Evolutionary conservation across 2,329 filamentous ascomycete species (phyloP).

Genomic region (Aureobasidium musti): DNA sequence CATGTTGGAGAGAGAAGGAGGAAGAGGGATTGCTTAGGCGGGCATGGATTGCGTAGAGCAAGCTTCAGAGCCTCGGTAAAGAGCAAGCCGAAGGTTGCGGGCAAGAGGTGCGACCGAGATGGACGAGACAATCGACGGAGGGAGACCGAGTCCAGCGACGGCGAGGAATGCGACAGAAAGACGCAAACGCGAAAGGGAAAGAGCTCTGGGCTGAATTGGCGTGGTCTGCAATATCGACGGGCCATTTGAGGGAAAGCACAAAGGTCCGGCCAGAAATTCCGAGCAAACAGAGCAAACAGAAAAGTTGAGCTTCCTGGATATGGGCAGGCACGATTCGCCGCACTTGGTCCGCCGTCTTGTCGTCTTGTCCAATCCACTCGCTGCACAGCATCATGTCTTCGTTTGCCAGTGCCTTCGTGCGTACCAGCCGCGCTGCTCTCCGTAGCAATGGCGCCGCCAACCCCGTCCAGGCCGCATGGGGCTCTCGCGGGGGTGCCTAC

Average conservation of each 20-base stretch:
- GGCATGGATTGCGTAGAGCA: constrained; percentile 24
- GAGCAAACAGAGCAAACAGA: constrained; percentile 30
- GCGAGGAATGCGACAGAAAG: not conserved
- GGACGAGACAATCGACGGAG: not conserved
- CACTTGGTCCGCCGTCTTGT: not conserved
- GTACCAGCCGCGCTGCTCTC: constrained; percentile 76
- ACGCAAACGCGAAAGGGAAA: not conserved
- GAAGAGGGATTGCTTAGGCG: constrained; percentile 17
- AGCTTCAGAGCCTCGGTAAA: constrained; percentile 30
- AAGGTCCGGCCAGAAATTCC: not conserved
- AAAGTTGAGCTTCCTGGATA: constrained; percentile 18
- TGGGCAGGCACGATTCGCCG: constrained; percentile 10
- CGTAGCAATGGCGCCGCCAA: constrained; percentile 67
- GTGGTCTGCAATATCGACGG: constrained; percentile 6
- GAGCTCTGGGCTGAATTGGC: not conserved
- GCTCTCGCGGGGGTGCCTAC: constrained; percentile 62
- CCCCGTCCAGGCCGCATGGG: constrained; percentile 72
- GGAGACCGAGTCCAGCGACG: not conserved
- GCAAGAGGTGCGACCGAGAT: constrained; percentile 8
- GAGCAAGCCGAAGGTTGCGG: constrained; percentile 16
- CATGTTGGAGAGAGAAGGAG: constrained; percentile 43
- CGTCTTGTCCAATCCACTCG: constrained; percentile 35
- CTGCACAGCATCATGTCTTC: constrained; percentile 67
- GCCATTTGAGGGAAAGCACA: constrained; percentile 11
- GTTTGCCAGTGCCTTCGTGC: constrained; percentile 79